Percentiles rank a stretch among this genome's conserved stretches.
phyloP scores from a whole-genome alignment of 495 filamentous ascomycete species.

The Penicillium mononematosum region DNA sequence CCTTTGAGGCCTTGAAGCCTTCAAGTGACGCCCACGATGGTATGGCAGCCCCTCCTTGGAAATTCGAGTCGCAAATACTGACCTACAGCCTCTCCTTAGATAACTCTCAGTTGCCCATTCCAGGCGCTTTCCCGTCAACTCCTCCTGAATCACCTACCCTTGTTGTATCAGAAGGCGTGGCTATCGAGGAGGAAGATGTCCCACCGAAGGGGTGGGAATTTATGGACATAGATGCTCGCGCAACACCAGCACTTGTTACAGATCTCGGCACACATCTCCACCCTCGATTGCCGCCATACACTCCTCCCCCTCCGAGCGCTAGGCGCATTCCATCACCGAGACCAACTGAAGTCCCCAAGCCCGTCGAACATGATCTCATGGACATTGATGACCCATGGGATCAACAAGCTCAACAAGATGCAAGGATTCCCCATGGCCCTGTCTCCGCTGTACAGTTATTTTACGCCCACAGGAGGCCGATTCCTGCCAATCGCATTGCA shows the following conservation, averaged over 20 bases:
- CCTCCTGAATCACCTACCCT: conserved; percentile 21
- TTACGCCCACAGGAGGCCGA: conserved; percentile 21
- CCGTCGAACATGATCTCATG: conserved; percentile 14
- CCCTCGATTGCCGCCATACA: conserved; percentile 13
- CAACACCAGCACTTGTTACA: conserved; percentile 18
- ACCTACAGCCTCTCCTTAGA: conserved; percentile 2
- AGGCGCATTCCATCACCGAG: conserved; percentile 6
- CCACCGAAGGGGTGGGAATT: conserved; percentile 10
- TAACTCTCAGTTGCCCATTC: conserved; percentile 10
- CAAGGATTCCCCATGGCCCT: conserved; percentile 29
- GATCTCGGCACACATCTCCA: conserved; percentile 26
- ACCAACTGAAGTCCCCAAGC: conserved; percentile 6
- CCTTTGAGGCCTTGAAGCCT: not conserved
- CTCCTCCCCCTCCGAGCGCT: conserved; percentile 8
- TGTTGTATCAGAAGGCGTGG: conserved; percentile 3
- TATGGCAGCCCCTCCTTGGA: not conserved
- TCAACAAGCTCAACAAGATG: conserved; percentile 13
- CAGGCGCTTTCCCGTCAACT: conserved; percentile 25
- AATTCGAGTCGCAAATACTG: conserved; percentile 1
- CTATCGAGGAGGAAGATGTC: conserved; percentile 7
- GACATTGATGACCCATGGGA: conserved; percentile 29
- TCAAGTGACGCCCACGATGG: not conserved
- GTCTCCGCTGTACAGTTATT: conserved; percentile 43
- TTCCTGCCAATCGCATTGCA: conserved; percentile 34
- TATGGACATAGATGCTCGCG: conserved; percentile 15